Percentiles rank a stretch among this genome's conserved stretches.
Conservation (phyloP, 2,329 filamentous ascomycete genomes). For the Neurospora sp. region DNA sequence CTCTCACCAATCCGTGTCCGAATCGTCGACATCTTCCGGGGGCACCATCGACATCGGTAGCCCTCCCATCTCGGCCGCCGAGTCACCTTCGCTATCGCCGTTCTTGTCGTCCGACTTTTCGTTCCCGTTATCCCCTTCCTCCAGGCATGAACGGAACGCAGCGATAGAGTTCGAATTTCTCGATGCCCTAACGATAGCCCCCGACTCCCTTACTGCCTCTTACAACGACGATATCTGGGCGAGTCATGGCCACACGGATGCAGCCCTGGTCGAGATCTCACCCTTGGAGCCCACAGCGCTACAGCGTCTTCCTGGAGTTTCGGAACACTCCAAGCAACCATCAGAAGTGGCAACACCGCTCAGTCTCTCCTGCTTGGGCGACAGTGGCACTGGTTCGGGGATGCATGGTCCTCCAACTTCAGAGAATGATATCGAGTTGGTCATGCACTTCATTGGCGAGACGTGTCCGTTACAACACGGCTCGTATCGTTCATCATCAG, state of each 20-base stretch:
- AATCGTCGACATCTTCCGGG: neutral
- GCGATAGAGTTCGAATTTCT: neutral
- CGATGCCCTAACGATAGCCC: neutral
- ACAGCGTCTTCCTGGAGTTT: neutral
- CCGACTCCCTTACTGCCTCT: neutral
- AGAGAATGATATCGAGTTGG: slow-evolving; percentile 1
- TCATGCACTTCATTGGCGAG: slow-evolving; percentile 1
- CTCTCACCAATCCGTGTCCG: neutral
- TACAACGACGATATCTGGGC: neutral
- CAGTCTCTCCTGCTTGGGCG: neutral
- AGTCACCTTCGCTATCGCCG: neutral
- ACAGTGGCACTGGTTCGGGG: neutral
- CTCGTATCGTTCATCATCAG: neutral
- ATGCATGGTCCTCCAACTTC: neutral
- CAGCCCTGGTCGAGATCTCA: neutral
- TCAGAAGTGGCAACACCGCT: neutral
- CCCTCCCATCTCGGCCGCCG: neutral
- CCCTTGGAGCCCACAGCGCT: neutral
- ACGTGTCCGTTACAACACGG: neutral
- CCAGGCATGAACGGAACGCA: neutral
- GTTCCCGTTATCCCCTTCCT: neutral
- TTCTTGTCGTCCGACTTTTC: neutral
- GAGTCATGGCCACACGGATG: neutral
- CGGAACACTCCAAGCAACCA: neutral
- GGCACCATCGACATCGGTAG: neutral